Percentiles rank a stretch among this genome's conserved stretches.
Conservation (phyloP, 2,329 filamentous ascomycete genomes). For the Tympanopsis confertula region DNA sequence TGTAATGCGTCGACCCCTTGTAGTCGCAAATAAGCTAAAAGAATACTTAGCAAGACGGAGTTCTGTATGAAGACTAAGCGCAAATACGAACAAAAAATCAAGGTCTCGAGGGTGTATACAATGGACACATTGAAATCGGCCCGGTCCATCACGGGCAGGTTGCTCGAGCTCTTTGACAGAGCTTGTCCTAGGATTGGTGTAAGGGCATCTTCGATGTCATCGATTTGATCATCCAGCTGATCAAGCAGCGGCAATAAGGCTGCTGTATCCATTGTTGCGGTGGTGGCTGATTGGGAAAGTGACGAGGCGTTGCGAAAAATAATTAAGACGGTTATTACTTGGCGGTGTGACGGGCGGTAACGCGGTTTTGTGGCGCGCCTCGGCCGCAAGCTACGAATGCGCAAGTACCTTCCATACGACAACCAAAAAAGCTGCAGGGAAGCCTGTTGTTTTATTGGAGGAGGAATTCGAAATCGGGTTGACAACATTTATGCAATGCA, state of each 20-base stretch:
- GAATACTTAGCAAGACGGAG: too few relatives aligned
- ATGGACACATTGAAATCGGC: background rate
- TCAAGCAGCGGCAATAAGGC: background rate
- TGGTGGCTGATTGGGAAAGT: too few relatives aligned
- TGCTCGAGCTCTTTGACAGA: background rate
- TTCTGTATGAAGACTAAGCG: too few relatives aligned
- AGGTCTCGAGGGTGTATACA: background rate
- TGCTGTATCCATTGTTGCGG: background rate
- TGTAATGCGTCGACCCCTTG: background rate
- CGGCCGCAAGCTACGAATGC: too few relatives aligned
- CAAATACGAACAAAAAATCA: background rate
- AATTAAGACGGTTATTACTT: too few relatives aligned
- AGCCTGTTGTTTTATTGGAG: too few relatives aligned
- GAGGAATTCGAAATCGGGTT: too few relatives aligned
- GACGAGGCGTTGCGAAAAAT: too few relatives aligned
- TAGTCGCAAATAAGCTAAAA: background rate
- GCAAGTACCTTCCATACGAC: too few relatives aligned
- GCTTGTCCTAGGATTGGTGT: background rate
- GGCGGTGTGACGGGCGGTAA: background rate
- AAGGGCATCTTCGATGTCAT: background rate
- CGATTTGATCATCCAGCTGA: constrained; percentile 1
- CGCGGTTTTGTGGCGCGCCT: too few relatives aligned
- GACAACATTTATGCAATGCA: too few relatives aligned
- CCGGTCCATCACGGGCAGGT: background rate
- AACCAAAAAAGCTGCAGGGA: too few relatives aligned